These are phyloP conservation scores for Onygenales sp. DNA, from an alignment of 2,329 filamentous ascomycete species.

Conservation along the genomic window DNA sequence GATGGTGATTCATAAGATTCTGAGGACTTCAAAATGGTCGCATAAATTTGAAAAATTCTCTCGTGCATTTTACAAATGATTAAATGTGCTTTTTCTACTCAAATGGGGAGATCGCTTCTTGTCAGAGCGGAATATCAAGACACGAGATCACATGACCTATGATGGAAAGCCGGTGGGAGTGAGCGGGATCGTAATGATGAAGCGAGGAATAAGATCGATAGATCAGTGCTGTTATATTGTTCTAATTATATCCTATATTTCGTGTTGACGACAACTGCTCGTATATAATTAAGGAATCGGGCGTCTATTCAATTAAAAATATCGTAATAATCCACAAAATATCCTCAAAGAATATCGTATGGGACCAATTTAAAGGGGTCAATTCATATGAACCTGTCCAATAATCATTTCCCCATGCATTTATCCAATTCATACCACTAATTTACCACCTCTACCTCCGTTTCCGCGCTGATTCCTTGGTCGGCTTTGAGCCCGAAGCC, in stretches of 20 bases:
- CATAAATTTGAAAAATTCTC: not conserved
- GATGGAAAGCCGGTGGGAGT: too few relatives aligned
- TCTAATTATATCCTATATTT: not conserved
- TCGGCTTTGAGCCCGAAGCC: slow-evolving; percentile 1
- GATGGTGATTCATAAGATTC: not conserved
- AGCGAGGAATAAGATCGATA: too few relatives aligned
- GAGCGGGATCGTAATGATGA: too few relatives aligned
- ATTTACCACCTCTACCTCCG: slow-evolving; percentile 6
- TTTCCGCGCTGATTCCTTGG: slow-evolving; percentile 7
- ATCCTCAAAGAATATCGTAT: too few relatives aligned
- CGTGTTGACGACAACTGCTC: not conserved
- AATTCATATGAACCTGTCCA: too few relatives aligned
- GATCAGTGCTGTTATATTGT: too few relatives aligned
- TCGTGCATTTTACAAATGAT: too few relatives aligned
- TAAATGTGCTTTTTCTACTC: too few relatives aligned
- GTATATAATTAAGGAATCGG: not conserved
- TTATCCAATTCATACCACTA: not conserved
- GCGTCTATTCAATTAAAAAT: not conserved
- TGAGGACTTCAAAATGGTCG: not conserved
- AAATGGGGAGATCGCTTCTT: too few relatives aligned
- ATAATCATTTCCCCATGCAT: not conserved
- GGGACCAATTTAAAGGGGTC: too few relatives aligned
- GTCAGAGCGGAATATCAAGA: too few relatives aligned
- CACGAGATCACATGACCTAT: too few relatives aligned
- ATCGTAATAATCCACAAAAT: not conserved